phyloP scores from a whole-genome alignment of 306 rosid genomes.

The Cicer yamashitae region DNA sequence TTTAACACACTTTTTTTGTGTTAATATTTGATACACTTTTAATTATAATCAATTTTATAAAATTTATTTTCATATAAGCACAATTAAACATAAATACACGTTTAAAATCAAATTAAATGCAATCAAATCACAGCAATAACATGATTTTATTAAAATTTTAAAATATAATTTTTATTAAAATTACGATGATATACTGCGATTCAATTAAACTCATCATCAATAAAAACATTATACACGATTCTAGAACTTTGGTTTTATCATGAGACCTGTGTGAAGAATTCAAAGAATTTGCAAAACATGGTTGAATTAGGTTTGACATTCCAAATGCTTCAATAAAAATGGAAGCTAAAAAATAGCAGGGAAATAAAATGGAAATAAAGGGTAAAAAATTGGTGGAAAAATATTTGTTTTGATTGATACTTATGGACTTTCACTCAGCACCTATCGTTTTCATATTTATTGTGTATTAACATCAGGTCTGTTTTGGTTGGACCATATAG shows the following conservation, averaged over 20 bases:
- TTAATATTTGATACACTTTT: too few species aligned
- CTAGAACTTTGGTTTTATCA: constrained; percentile 3
- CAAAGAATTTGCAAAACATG: neutral
- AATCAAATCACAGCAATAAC: too few species aligned
- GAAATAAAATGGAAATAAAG: neutral
- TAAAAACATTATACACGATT: neutral
- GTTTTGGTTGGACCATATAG: constrained; percentile 44
- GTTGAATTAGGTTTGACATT: neutral
- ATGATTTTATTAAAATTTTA: too few species aligned
- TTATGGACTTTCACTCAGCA: constrained; percentile 27
- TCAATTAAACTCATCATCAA: too few species aligned
- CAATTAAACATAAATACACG: too few species aligned
- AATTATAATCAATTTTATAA: too few species aligned
- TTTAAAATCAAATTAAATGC: too few species aligned
- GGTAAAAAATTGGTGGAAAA: neutral
- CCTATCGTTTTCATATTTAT: constrained; percentile 54
- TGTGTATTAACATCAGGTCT: constrained; percentile 45
- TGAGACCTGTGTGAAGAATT: constrained; percentile 13
- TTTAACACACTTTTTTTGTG: too few species aligned
- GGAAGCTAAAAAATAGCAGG: neutral
- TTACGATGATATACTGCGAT: too few species aligned
- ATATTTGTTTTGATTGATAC: neutral
- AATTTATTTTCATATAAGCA: too few species aligned
- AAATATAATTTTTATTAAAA: too few species aligned
- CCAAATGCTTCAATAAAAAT: constrained; percentile 26